Evolutionary conservation across 768 basidiomycete species (phyloP).

Genomic region (Russula earlei): DNA sequence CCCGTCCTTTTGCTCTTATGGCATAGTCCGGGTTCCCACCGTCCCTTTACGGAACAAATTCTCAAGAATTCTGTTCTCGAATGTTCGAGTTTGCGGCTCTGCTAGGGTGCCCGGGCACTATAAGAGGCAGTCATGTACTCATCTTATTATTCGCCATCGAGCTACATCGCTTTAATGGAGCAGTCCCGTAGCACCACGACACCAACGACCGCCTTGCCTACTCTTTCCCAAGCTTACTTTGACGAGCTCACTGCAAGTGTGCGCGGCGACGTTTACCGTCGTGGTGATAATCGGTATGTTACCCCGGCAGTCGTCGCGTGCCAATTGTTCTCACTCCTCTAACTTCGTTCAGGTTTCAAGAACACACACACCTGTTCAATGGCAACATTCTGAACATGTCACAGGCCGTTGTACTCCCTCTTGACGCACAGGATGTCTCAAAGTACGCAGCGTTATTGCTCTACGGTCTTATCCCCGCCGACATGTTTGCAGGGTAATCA

Average conservation of each 20-base stretch:
- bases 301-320: not conserved
- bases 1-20: not conserved
- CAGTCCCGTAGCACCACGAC: not conserved
- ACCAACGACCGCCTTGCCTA: not conserved
- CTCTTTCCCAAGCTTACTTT: constrained; percentile 8
- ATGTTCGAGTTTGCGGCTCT: not conserved
- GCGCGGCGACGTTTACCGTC: constrained; percentile 15
- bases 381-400: constrained; percentile 57
- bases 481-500: constrained; percentile 40
- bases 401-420: constrained; percentile 58
- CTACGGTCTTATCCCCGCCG: not conserved
- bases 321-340: not conserved
- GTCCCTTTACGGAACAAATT: not conserved
- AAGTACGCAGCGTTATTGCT: constrained; percentile 33
- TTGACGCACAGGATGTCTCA: constrained; percentile 77
- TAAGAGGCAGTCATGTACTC: not conserved
- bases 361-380: constrained; percentile 46
- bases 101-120: not conserved
- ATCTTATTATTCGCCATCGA: too few relatives aligned
- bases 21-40: not conserved
- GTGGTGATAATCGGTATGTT: constrained; percentile 14
- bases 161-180: not conserved
- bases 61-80: not conserved
- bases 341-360: constrained; percentile 11
- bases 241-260: constrained; percentile 14